Percentiles rank a stretch among this genome's conserved stretches.
These are phyloP conservation scores for Suillus clintonianus DNA, from an alignment of 768 basidiomycete genomes.

Conservation along the genomic window DNA sequence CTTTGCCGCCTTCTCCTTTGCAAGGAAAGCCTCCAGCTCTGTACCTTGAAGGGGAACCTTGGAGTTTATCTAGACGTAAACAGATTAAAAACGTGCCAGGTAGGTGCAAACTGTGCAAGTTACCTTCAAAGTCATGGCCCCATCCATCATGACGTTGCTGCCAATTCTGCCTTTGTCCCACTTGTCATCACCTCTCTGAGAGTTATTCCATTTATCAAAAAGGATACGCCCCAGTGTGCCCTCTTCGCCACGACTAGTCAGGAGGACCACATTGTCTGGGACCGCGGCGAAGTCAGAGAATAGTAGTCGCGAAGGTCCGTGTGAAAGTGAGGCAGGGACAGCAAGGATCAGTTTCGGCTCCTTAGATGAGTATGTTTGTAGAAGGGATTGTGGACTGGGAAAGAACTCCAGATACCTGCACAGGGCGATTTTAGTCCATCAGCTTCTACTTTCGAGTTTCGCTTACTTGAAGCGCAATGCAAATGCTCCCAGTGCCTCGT, in stretches of 20 bases:
- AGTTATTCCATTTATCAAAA: conserved; percentile 84
- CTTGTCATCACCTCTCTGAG: conserved; percentile 76
- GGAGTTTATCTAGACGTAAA: conserved; percentile 64
- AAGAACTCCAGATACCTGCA: conserved; percentile 90
- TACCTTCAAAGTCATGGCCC: conserved; percentile 66
- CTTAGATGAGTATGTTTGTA: conserved; percentile 80
- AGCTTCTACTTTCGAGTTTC: neutral
- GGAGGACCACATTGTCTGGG: conserved; percentile 83
- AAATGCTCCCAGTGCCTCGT: conserved; percentile 82
- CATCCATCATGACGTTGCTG: conserved; percentile 80
- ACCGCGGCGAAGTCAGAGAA: conserved; percentile 86
- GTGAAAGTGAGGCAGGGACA: conserved; percentile 88
- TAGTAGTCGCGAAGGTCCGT: conserved; percentile 85
- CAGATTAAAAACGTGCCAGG: conserved; percentile 6
- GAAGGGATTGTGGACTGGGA: conserved; percentile 74
- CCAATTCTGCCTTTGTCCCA: conserved; percentile 94
- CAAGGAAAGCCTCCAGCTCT: conserved; percentile 81
- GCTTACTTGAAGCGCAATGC: conserved; percentile 83
- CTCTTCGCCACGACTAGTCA: conserved; percentile 79
- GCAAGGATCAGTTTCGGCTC: conserved; percentile 94
- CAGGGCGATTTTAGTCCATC: conserved; percentile 8
- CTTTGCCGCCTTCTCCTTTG: conserved; percentile 71
- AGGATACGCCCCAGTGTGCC: conserved; percentile 77
- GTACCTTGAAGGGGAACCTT: conserved; percentile 89
- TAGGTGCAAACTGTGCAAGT: conserved; percentile 13